These are phyloP conservation scores for Alternaria sp. DNA, from an alignment of 2,329 filamentous ascomycete genomes.

Conservation along the genomic window DNA sequence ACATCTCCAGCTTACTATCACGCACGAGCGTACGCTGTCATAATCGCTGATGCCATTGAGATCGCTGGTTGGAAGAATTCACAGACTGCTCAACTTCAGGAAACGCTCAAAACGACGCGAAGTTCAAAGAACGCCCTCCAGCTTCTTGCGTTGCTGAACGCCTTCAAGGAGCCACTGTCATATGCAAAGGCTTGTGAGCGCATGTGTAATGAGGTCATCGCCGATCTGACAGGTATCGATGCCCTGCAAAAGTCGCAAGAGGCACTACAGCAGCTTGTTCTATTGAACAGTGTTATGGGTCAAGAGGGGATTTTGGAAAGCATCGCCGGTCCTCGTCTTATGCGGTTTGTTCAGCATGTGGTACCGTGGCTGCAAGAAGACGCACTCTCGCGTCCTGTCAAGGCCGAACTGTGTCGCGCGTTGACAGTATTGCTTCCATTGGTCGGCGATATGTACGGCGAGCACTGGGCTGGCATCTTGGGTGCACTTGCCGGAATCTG, in stretches of 20 bases:
- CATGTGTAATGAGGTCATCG: conserved; percentile 66
- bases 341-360: conserved; percentile 83
- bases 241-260: conserved; percentile 51
- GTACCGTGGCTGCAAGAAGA: conserved; percentile 70
- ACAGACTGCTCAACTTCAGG: conserved; percentile 45
- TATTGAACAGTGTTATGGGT: conserved; percentile 62
- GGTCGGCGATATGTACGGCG: conserved; percentile 83
- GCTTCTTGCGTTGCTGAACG: conserved; percentile 56
- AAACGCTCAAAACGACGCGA: conserved; percentile 40
- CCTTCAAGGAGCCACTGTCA: conserved; percentile 57
- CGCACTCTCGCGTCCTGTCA: conserved; percentile 57
- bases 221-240: conserved; percentile 63
- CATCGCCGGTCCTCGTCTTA: conserved; percentile 69
- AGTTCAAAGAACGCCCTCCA: conserved; percentile 52
- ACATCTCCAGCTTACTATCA: conserved; percentile 50
- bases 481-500: conserved; percentile 46
- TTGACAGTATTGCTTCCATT: conserved; percentile 68
- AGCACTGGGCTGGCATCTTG: conserved; percentile 73
- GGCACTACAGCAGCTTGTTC: conserved; percentile 57
- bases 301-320: conserved; percentile 56
- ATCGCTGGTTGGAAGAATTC: conserved; percentile 49
- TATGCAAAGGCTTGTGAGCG: conserved; percentile 56
- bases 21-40: conserved; percentile 47
- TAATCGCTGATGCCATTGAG: conserved; percentile 51
- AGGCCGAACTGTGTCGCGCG: conserved; percentile 62